A percentile compares a stretch with the other conserved stretches of the same genome.
These are phyloP conservation scores for Dimocarpus longan DNA, from an alignment of 345 rosid genomes.

Conservation along the genomic window DNA sequence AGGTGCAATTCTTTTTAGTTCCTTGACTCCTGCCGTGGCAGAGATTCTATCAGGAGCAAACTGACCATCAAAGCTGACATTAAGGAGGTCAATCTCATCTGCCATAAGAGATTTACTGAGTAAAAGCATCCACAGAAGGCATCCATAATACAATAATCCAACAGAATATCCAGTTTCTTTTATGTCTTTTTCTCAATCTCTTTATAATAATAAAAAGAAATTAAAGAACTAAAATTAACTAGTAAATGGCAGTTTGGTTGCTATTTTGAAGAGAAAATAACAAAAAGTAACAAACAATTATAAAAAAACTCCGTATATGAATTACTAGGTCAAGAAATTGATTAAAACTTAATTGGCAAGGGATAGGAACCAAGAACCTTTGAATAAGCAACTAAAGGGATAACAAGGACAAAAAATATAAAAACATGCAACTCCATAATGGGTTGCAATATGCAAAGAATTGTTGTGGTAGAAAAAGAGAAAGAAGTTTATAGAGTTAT, in stretches of 20 bases:
- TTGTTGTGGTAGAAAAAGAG: background rate
- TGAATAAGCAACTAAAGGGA: background rate
- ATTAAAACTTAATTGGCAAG: background rate
- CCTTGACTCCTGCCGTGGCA: conserved; percentile 71
- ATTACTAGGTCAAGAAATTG: background rate
- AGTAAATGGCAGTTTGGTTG: background rate
- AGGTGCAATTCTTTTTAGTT: conserved; percentile 73
- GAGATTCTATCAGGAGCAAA: conserved; percentile 93
- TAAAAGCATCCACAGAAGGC: background rate
- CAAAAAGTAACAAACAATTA: background rate
- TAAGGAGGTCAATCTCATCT: conserved; percentile 91
- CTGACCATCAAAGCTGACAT: conserved; percentile 88
- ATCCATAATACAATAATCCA: conserved; percentile 7
- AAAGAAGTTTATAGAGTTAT: background rate
- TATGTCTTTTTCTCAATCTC: background rate
- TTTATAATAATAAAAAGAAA: too few relatives aligned
- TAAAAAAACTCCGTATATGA: background rate
- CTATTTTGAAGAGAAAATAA: background rate
- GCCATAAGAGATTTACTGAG: conserved; percentile 24
- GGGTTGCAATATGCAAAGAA: background rate
- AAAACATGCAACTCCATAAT: background rate
- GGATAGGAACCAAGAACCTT: background rate
- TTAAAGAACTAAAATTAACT: background rate
- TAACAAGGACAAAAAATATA: background rate
- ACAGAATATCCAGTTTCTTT: background rate